Percentiles rank a stretch among this genome's conserved stretches.
phyloP scores from a whole-genome alignment of 768 basidiomycete species.

The Calocybe gangraenosa region DNA sequence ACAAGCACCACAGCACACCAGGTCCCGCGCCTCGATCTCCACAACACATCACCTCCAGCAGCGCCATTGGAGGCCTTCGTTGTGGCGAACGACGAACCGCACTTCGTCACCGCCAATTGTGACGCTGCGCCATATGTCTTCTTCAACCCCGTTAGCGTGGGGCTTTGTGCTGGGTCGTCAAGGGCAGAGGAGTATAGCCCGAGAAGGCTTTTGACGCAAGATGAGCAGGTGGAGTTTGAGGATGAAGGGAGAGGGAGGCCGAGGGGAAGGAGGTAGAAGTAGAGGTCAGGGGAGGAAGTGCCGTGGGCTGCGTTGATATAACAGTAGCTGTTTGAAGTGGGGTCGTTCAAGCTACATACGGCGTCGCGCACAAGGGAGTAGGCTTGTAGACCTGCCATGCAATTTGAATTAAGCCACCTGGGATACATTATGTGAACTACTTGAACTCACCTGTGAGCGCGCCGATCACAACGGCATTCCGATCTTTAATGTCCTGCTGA shows the following conservation, averaged over 20 bases:
- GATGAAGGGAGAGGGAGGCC: constrained; percentile 49
- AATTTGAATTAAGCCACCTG: too few species aligned
- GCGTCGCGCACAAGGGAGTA: constrained; percentile 59
- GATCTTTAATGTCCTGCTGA: constrained; percentile 45
- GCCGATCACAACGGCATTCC: constrained; percentile 47
- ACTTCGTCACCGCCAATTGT: constrained; percentile 38
- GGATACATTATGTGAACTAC: too few species aligned
- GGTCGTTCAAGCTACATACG: constrained; percentile 58
- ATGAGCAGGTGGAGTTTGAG: constrained; percentile 52
- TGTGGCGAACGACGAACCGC: constrained; percentile 46
- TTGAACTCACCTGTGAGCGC: constrained; percentile 56
- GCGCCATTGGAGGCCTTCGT: constrained; percentile 12
- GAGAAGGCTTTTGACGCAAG: constrained; percentile 62
- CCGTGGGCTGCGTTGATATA: constrained; percentile 60
- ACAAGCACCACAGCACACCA: too few species aligned
- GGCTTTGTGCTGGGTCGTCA: constrained; percentile 19
- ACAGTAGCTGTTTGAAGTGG: constrained; percentile 64
- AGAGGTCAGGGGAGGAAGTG: constrained; percentile 53
- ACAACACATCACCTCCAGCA: too few species aligned
- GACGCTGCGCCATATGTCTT: constrained; percentile 48
- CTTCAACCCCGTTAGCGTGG: constrained; percentile 24
- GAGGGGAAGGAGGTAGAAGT: constrained; percentile 66
- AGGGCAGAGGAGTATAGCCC: constrained; percentile 45
- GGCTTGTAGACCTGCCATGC: constrained; percentile 48
- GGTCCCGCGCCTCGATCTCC: too few species aligned